Conservation (phyloP, 257 asterid species). For the Rauvolfia tetraphylla region DNA sequence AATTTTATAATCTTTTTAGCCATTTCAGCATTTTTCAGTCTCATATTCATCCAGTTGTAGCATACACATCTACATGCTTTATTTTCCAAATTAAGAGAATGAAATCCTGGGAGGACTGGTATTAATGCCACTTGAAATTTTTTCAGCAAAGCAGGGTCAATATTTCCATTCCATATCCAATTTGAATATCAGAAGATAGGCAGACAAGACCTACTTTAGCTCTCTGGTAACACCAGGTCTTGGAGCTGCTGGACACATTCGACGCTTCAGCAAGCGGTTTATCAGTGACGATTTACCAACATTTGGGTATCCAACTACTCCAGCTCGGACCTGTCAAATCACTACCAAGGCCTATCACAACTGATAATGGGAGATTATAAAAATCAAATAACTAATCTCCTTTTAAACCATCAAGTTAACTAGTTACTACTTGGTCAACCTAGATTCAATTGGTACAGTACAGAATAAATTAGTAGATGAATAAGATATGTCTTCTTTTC, state of each 20-base stretch:
- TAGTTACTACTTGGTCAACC: neutral
- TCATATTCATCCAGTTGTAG: neutral
- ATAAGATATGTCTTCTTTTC: neutral
- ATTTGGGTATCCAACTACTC: slow-evolving; percentile 93
- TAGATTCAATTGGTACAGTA: neutral
- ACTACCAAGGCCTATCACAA: slow-evolving; percentile 19
- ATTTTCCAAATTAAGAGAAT: neutral
- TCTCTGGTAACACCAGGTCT: slow-evolving; percentile 97
- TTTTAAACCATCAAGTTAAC: neutral
- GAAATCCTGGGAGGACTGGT: neutral
- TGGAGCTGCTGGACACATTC: slow-evolving; percentile 98
- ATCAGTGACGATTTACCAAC: slow-evolving; percentile 95
- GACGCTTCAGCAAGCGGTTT: slow-evolving; percentile 90
- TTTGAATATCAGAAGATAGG: slow-evolving; percentile 3
- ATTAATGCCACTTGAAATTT: neutral
- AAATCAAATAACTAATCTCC: neutral
- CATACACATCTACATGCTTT: neutral
- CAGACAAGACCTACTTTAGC: slow-evolving; percentile 57
- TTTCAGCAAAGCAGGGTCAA: slow-evolving; percentile 7
- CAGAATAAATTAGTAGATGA: neutral
- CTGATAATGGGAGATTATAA: neutral
- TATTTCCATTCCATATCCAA: neutral
- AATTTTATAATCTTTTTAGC: neutral
- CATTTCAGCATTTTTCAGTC: neutral
- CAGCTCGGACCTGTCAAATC: slow-evolving; percentile 80